These are phyloP conservation scores for Sporothrix inflata DNA, from an alignment of 2,329 filamentous ascomycete genomes.

Conservation along the genomic window DNA sequence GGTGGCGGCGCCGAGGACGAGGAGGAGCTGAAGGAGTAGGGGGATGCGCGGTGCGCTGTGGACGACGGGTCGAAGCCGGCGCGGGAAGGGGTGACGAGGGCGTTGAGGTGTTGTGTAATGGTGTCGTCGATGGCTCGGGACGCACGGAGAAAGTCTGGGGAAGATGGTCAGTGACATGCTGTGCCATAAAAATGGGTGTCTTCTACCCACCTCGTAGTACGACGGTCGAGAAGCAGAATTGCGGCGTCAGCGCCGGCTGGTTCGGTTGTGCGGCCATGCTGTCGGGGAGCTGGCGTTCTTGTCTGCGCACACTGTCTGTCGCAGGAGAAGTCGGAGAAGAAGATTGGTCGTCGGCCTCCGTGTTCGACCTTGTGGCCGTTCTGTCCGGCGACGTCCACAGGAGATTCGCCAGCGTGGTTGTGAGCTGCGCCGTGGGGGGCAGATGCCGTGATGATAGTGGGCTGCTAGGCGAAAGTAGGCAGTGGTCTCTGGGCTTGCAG, in stretches of 20 bases:
- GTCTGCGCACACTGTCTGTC: not conserved
- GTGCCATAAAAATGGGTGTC: not conserved
- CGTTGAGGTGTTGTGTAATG: conserved; percentile 91
- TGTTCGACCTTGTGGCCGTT: conserved; percentile 15
- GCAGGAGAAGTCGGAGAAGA: not conserved
- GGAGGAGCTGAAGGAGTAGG: conserved; percentile 59
- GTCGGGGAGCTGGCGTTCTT: conserved; percentile 18
- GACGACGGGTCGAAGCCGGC: conserved; percentile 78
- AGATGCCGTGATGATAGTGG: not conserved
- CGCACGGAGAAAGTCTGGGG: conserved; percentile 82
- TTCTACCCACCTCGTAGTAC: conserved; percentile 64
- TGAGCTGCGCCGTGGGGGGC: not conserved
- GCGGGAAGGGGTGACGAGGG: conserved; percentile 74
- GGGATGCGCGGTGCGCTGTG: conserved; percentile 65
- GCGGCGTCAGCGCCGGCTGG: conserved; percentile 63
- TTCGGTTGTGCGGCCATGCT: conserved; percentile 37
- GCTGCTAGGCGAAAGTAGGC: not conserved
- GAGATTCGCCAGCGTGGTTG: conserved; percentile 30
- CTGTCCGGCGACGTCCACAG: conserved; percentile 30
- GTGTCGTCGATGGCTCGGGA: conserved; percentile 91
- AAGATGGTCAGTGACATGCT: not conserved
- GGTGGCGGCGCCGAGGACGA: conserved; percentile 59
- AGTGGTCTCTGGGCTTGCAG: too few relatives aligned
- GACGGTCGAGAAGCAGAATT: conserved; percentile 76
- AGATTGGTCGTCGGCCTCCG: not conserved